A percentile compares a stretch with the other conserved stretches of the same genome.
Evolutionary conservation across 345 rosid species (phyloP).

Genomic region (Eucalyptus regnans): DNA sequence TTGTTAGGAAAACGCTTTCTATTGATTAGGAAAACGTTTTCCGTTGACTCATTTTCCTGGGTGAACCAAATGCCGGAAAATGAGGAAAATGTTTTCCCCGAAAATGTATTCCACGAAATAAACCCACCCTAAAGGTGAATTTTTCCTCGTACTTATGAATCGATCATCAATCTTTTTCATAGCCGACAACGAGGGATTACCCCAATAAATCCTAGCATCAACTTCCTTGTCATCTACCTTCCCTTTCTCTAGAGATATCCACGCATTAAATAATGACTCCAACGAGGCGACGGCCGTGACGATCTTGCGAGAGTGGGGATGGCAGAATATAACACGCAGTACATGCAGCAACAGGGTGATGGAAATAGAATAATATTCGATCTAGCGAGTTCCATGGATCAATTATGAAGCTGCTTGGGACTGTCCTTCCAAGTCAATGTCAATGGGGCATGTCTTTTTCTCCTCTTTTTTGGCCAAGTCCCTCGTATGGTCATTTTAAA

Average conservation of each 20-base stretch:
- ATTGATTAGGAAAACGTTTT: no score
- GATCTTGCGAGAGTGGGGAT: not conserved
- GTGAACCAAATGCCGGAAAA: no score
- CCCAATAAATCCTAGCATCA: not conserved
- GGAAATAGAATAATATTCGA: not conserved
- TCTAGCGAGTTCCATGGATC: not conserved
- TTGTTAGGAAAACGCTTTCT: no score
- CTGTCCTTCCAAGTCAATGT: not conserved
- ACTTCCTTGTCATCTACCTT: not conserved
- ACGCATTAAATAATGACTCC: not conserved
- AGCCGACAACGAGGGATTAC: no score
- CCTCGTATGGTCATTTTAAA: not conserved
- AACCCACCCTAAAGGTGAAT: no score
- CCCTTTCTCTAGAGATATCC: not conserved
- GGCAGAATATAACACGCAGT: not conserved
- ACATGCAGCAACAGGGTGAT: not conserved
- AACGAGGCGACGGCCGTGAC: not conserved
- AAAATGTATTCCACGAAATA: no score
- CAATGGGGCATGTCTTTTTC: not conserved
- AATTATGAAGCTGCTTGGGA: not conserved
- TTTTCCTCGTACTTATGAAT: fast-evolving
- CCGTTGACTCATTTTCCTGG: no score
- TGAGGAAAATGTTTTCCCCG: no score
- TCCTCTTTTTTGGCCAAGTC: not conserved
- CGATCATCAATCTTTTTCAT: no score